These are phyloP conservation scores for Penicillium decumbens DNA, from an alignment of 2,329 filamentous ascomycete genomes.

Conservation along the genomic window DNA sequence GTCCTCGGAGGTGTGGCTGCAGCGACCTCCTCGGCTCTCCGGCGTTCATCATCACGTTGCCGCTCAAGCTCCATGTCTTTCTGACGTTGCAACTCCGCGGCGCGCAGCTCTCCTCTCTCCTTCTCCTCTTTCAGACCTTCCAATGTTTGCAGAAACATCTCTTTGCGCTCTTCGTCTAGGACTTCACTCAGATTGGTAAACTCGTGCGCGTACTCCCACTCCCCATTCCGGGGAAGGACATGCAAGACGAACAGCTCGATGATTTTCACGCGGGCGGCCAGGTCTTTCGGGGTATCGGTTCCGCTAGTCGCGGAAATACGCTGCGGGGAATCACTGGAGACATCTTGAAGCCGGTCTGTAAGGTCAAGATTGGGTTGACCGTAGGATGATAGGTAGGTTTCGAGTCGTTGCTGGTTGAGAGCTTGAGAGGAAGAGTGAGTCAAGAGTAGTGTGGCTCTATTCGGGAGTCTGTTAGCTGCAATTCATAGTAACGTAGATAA, in stretches of 20 bases:
- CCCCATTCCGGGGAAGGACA: slow-evolving; percentile 84
- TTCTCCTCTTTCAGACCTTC: slow-evolving; percentile 81
- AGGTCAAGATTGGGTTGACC: slow-evolving; percentile 69
- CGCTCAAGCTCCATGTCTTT: slow-evolving; percentile 53
- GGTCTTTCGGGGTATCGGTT: slow-evolving; percentile 76
- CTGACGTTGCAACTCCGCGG: slow-evolving; percentile 59
- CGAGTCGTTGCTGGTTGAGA: slow-evolving; percentile 79
- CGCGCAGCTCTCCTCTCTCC: slow-evolving; percentile 62
- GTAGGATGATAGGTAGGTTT: slow-evolving; percentile 79
- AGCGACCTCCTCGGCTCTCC: slow-evolving; percentile 32
- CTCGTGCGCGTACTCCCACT: slow-evolving; percentile 92
- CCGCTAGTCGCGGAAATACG: slow-evolving; percentile 51
- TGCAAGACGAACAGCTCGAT: slow-evolving; percentile 94
- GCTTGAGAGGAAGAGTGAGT: slow-evolving; percentile 82
- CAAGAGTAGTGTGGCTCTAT: slow-evolving; percentile 78
- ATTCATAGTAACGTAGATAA: neutral
- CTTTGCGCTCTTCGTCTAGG: slow-evolving; percentile 84
- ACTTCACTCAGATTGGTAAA: slow-evolving; percentile 84
- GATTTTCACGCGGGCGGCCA: slow-evolving; percentile 81
- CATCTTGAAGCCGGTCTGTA: slow-evolving; percentile 54
- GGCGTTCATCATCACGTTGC: slow-evolving; percentile 45
- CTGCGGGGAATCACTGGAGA: slow-evolving; percentile 28
- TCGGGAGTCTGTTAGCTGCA: slow-evolving; percentile 8
- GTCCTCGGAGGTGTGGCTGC: slow-evolving; percentile 40
- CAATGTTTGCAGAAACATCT: slow-evolving; percentile 81